Evolutionary conservation across 1,139 yeast genomes (phyloP), one percentile per base, ranked within the genome.

Genomic region (Chernovozyma aurita): DNA sequence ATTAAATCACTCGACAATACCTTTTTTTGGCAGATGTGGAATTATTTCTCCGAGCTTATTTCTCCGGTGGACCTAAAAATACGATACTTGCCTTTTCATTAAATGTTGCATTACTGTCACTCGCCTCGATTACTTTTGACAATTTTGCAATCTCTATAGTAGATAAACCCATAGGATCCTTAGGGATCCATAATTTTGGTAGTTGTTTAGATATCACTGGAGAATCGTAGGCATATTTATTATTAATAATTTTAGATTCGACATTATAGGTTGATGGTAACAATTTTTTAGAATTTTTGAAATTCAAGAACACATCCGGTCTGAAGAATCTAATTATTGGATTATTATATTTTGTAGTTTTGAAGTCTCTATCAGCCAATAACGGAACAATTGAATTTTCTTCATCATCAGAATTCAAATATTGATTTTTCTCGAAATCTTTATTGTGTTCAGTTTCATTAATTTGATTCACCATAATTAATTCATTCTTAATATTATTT

Each of bases 151-250:
- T 74, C 48, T 85, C 79, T 15, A 53, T 56, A 2, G 71, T 61
- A 3, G 95, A 81, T 53, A 86, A 73, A 0, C 97, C 97, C 71
- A 78, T 75, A 6, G 85, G 79, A 59, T 92, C 98, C 41, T 70
- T 69, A 6, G 97, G 95, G 46, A 92, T 76, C 98, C 98, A 92
- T 16, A 92, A 65, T 18, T 71, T 67, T 4, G 95, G 95, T 47
- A 80, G 73, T 28, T 66, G 61, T 0, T 80, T 81, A 16, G 75
- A 63, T 8, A 81, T 77, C 3, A 85, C 82, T 2, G 97, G 97
- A 47, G 76, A 73, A 48, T 77, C 75, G 60, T 80, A 92, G 4
- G 73, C 70, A 36, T 67, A 66, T 39, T 57, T 64, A 40, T 63
- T 48, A 30, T 65, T 72, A 3, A 36, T 48, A n/a, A 44, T 43